These are phyloP conservation scores for Gymnopilus junonius DNA, from an alignment of 768 basidiomycete genomes.

Conservation along the genomic window DNA sequence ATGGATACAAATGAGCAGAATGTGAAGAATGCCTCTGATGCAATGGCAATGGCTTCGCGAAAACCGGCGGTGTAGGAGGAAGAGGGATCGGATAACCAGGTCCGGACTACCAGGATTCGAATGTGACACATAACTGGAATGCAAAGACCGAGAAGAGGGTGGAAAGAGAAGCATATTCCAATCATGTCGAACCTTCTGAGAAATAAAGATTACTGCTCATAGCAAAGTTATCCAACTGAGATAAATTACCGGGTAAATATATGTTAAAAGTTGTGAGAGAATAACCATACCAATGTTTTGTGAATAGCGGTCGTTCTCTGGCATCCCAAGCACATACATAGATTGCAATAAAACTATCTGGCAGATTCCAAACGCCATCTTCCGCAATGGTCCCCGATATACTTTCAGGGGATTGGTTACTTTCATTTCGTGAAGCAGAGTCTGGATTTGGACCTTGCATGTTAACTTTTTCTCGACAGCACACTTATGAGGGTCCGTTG, in stretches of 20 bases:
- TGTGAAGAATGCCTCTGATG: slow-evolving; percentile 18
- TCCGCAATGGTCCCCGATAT: slow-evolving; percentile 20
- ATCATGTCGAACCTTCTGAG: slow-evolving; percentile 44
- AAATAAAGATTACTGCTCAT: slow-evolving; percentile 71
- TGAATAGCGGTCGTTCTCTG: slow-evolving; percentile 70
- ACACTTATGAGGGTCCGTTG: slow-evolving; percentile 63
- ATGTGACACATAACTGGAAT: slow-evolving; percentile 29
- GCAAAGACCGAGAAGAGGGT: slow-evolving; percentile 17
- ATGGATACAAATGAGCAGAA: slow-evolving; percentile 17
- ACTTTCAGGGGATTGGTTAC: neutral
- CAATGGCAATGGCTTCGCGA: slow-evolving; percentile 31
- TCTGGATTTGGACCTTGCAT: slow-evolving; percentile 37
- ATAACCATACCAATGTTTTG: slow-evolving; percentile 59
- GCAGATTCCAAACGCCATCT: slow-evolving; percentile 55
- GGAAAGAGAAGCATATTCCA: slow-evolving; percentile 35
- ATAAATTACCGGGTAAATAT: slow-evolving; percentile 1
- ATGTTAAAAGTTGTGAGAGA: neutral
- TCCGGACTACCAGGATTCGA: slow-evolving; percentile 36
- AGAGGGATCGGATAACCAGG: slow-evolving; percentile 26
- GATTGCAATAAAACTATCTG: slow-evolving; percentile 71
- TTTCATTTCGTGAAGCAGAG: neutral
- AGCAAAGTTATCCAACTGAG: slow-evolving; percentile 77
- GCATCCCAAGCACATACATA: slow-evolving; percentile 73
- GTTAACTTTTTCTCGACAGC: slow-evolving; percentile 54
- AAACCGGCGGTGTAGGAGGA: slow-evolving; percentile 31